Base-by-base conservation (phyloP, 148 eudicot species). In the Simmondsia chinensis region DNA sequence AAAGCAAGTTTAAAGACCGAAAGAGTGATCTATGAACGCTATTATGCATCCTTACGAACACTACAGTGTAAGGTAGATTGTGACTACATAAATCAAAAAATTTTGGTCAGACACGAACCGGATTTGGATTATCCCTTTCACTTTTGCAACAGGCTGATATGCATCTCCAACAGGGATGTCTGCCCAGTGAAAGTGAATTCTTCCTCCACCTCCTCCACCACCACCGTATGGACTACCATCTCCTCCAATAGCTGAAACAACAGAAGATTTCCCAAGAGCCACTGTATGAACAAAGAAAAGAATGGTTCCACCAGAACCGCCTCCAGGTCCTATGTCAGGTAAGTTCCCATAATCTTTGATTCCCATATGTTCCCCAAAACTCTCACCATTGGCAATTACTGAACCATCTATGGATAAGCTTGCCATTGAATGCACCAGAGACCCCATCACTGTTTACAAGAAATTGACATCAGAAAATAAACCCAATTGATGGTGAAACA, bases 281-380 rank as follows among this genome's bases (percentile, higher is more conserved):
- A 91, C 43, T 17, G 66, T 53, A 30, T 72, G 76, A 50, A 91
- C 57, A 79, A 91, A 91, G 58, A 91, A 56, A 72, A 91, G 94
- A 64, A 91, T 68, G 7, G 86, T 79, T 63, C 99, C 99, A 43
- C 99, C 99, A 52, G 99, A 85, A 63, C 95, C 99, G 52, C 99
- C 99, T 14, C 99, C 99, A 35, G 83, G 76, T 43, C 88, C 83
- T 27, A 59, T 27, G 17, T 45, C 61, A 14, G 74, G 55, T 34
- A 40, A 32, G 42, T 43, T 4, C 34, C 45, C 13, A 53, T 48
- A 48, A 25, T 38, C 56, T 63, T 61, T 53, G 55, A 38, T 53
- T 37, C 50, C 43, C 10, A 66, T 46, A 49, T 61, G 71, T 52
- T 74, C 67, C 40, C 70, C 86, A 60, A 52, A 79, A 71, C 86